Percentiles rank a stretch among this genome's conserved stretches.
Conservation (phyloP, 352 stramenopile species). For the Phytophthora chlamydospora region DNA sequence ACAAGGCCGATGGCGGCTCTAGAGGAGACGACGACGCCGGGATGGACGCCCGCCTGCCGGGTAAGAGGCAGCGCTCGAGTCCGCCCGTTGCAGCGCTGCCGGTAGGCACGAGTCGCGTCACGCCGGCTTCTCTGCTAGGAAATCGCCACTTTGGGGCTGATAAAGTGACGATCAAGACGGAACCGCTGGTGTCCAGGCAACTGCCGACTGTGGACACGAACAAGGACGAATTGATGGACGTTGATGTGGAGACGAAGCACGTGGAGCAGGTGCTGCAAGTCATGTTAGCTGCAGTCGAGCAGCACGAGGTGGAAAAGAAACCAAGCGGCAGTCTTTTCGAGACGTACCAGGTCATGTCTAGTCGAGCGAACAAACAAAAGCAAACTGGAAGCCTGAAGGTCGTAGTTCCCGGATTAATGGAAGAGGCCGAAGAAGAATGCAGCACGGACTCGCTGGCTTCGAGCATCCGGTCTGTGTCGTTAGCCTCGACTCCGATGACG, state of each 20-base stretch:
- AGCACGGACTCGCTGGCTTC: slow-evolving; percentile 60
- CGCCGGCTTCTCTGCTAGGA: slow-evolving; percentile 21
- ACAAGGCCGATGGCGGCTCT: slow-evolving; percentile 27
- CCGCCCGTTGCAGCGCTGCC: slow-evolving; percentile 33
- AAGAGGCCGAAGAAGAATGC: slow-evolving; percentile 33
- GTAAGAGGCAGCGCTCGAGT: slow-evolving; percentile 74
- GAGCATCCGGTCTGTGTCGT: slow-evolving; percentile 53
- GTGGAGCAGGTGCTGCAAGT: slow-evolving; percentile 34
- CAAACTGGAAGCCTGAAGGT: slow-evolving; percentile 12
- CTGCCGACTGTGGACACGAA: slow-evolving; percentile 2
- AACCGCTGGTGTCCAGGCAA: slow-evolving; percentile 3
- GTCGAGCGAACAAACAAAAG: slow-evolving; percentile 6
- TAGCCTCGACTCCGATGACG: slow-evolving; percentile 39
- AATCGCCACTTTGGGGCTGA: slow-evolving; percentile 10
- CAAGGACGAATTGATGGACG: slow-evolving; percentile 15
- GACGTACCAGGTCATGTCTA: slow-evolving; percentile 16
- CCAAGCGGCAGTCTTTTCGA: slow-evolving; percentile 15
- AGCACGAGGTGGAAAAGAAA: slow-evolving; percentile 15
- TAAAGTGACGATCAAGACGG: slow-evolving; percentile 2
- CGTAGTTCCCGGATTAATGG: slow-evolving; percentile 12
- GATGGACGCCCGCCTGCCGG: slow-evolving; percentile 40
- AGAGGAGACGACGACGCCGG: slow-evolving; percentile 29
- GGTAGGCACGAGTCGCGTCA: slow-evolving; percentile 14
- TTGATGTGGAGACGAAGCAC: slow-evolving; percentile 13
- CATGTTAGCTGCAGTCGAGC: slow-evolving; percentile 41